Evolutionary conservation across 306 rosid genomes (phyloP).

Genomic region (Cicer yamashitae): DNA sequence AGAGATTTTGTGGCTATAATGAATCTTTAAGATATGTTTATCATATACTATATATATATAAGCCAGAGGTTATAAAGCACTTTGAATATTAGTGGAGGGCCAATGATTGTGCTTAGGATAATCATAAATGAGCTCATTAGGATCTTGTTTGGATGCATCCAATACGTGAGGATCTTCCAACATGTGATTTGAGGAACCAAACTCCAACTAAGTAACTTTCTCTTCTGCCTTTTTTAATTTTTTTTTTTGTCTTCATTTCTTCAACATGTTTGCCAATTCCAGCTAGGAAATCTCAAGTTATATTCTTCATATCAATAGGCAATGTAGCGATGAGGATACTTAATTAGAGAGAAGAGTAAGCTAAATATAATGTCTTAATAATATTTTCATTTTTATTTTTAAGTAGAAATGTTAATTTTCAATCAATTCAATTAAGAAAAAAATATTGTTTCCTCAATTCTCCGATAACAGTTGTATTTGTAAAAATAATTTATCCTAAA

Average conservation of each 20-base stretch:
- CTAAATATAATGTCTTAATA: too few species aligned
- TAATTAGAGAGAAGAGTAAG: too few species aligned
- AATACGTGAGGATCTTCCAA: slow-evolving; percentile 51
- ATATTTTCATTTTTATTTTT: too few species aligned
- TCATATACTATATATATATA: slow-evolving; percentile 34
- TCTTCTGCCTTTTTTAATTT: background rate
- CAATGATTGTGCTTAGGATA: slow-evolving; percentile 56
- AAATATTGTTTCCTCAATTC: too few species aligned
- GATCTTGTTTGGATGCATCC: slow-evolving; percentile 49
- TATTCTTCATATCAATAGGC: slow-evolving; percentile 25
- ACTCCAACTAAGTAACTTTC: slow-evolving; percentile 42
- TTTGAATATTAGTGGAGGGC: slow-evolving; percentile 46
- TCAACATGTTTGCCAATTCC: slow-evolving; percentile 35
- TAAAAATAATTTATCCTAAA: too few species aligned
- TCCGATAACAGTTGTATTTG: too few species aligned
- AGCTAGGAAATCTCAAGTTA: slow-evolving; percentile 25
- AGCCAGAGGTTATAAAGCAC: slow-evolving; percentile 39
- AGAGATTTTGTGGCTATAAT: slow-evolving; percentile 44
- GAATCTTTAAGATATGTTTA: slow-evolving; percentile 49
- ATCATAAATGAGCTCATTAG: slow-evolving; percentile 48
- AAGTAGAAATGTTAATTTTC: too few species aligned
- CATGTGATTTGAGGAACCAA: slow-evolving; percentile 43
- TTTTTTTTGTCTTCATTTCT: slow-evolving; percentile 30
- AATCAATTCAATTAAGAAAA: too few species aligned
- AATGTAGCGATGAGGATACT: background rate